Percentiles rank a stretch among this genome's conserved stretches.
These are phyloP conservation scores for Ceratocystiopsis minuta DNA, from an alignment of 2,329 filamentous ascomycete genomes.

Conservation along the genomic window DNA sequence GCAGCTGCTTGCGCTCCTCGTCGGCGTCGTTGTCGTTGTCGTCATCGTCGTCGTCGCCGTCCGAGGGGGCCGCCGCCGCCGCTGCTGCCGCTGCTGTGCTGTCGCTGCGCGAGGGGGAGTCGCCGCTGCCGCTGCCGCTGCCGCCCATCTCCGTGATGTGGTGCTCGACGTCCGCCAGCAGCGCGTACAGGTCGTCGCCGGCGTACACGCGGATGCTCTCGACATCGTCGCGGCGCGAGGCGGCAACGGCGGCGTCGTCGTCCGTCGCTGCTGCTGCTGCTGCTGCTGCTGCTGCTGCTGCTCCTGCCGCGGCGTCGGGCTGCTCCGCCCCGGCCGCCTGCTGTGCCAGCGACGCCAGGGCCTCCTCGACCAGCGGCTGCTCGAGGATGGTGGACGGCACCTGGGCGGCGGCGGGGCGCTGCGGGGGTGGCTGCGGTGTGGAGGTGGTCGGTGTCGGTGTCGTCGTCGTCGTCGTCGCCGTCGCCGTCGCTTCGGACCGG, in stretches of 20 bases:
- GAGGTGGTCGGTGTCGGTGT: not conserved
- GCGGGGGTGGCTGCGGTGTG: constrained; percentile 26
- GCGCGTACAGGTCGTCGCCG: constrained; percentile 46
- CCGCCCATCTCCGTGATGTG: constrained; percentile 30
- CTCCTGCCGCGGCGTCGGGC: constrained; percentile 2
- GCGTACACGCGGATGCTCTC: constrained; percentile 54
- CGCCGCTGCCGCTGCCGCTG: constrained; percentile 8
- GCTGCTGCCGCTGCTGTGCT: not conserved
- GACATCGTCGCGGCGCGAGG: constrained; percentile 23
- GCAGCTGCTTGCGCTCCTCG: constrained; percentile 22
- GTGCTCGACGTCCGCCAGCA: constrained; percentile 48
- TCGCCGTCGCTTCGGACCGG: constrained; percentile 15
- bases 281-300: constrained; percentile 7
- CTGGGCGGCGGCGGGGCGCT: constrained; percentile 28
- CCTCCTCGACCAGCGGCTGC: constrained; percentile 28
- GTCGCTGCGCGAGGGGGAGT: no score
- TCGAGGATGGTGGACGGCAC: constrained; percentile 39
- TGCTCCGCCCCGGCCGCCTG: constrained; percentile 3
- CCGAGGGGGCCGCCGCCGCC: not conserved
- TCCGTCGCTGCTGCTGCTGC: constrained; percentile 5
- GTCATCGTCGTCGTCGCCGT: constrained; percentile 2
- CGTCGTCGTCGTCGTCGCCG: not conserved
- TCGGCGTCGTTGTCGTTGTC: constrained; percentile 10
- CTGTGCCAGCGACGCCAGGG: constrained; percentile 14
- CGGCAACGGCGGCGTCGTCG: constrained; percentile 5